Percentiles rank a stretch among this genome's conserved stretches.
Evolutionary conservation across 1,139 yeast species (phyloP).

Genomic region (Hyphopichia khmerensis): DNA sequence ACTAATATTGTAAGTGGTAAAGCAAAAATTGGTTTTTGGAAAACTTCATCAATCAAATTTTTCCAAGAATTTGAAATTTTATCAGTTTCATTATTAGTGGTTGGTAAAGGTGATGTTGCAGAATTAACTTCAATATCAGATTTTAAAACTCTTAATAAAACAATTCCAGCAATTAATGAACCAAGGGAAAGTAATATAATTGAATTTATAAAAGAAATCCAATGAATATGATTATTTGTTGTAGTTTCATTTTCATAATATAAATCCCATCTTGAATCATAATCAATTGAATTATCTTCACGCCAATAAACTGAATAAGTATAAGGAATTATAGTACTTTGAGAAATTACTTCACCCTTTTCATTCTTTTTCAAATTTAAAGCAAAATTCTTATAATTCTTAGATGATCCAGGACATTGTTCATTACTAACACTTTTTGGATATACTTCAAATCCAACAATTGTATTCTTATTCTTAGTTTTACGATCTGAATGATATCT

Average conservation of each 20-base stretch:
- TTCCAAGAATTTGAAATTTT: constrained; percentile 43
- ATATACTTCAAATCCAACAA: constrained; percentile 89
- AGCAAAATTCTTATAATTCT: constrained; percentile 54
- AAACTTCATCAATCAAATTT: constrained; percentile 52
- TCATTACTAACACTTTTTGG: constrained; percentile 75
- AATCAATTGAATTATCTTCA: constrained; percentile 68
- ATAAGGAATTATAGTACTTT: constrained; percentile 54
- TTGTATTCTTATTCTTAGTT: constrained; percentile 46
- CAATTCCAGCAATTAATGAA: constrained; percentile 62
- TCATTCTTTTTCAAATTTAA: constrained; percentile 24
- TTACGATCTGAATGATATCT: constrained; percentile 60
- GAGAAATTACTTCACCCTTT: constrained; percentile 15
- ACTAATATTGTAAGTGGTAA: constrained; percentile 54
- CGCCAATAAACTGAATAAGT: constrained; percentile 90
- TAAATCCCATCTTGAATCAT: constrained; percentile 73
- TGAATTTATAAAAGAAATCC: constrained; percentile 70
- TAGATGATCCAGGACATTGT: constrained; percentile 69
- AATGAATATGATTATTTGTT: constrained; percentile 53
- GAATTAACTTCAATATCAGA: constrained; percentile 28
- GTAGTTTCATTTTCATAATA: constrained; percentile 60
- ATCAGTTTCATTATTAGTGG: constrained; percentile 9
- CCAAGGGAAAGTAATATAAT: constrained; percentile 58
- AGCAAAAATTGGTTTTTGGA: constrained; percentile 48
- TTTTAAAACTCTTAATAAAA: constrained; percentile 52
- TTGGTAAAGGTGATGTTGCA: constrained; percentile 19